phyloP scores from a whole-genome alignment of 306 rosid genomes.

The Phaseolus lunatus region DNA sequence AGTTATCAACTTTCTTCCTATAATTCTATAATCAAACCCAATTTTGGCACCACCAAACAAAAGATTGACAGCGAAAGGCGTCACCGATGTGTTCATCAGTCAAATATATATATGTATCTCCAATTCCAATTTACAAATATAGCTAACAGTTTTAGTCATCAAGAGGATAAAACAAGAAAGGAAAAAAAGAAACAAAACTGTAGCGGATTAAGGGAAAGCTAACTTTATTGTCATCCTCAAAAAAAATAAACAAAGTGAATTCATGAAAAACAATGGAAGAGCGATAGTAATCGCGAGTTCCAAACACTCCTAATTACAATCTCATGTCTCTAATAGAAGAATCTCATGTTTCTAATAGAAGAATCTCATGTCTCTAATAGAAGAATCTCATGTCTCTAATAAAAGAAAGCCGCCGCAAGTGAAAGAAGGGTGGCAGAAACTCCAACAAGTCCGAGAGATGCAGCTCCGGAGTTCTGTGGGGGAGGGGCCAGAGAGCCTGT shows the following conservation, averaged over 20 bases:
- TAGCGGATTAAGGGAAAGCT: constrained; percentile 6
- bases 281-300: neutral
- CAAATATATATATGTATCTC: neutral
- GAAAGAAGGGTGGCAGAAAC: constrained; percentile 51
- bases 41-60: too few relatives aligned
- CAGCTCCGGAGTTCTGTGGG: constrained; percentile 44
- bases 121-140: neutral
- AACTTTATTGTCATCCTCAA: constrained; percentile 29
- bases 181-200: neutral
- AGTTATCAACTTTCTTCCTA: constrained; percentile 20
- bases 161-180: neutral
- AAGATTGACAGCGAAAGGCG: neutral
- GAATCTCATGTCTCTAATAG: constrained; percentile 16
- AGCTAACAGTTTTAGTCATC: neutral
- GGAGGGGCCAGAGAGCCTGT: constrained; percentile 36
- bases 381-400: constrained; percentile 48
- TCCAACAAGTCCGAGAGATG: constrained; percentile 48
- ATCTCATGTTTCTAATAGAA: constrained; percentile 16
- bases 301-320: constrained; percentile 23
- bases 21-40: neutral
- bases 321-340: constrained; percentile 4
- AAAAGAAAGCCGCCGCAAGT: constrained; percentile 53
- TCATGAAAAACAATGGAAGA: constrained; percentile 34
- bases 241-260: constrained; percentile 32
- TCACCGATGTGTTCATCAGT: neutral